These are phyloP conservation scores for Saposhnikovia divaricata DNA, from an alignment of 129 eudicot species.

Conservation along the genomic window DNA sequence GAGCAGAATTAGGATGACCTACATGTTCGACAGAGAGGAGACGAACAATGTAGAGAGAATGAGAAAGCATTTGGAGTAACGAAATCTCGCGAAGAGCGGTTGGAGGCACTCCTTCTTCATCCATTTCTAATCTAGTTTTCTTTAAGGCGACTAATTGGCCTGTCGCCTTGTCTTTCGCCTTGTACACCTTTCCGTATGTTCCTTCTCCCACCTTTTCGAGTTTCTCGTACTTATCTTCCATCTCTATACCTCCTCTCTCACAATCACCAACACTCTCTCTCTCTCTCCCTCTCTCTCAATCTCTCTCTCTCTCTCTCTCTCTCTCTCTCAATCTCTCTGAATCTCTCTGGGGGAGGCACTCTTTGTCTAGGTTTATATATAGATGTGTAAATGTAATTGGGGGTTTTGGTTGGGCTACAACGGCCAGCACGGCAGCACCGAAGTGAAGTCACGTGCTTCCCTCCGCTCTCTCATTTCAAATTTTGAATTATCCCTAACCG, in stretches of 20 bases:
- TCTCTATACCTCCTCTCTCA: not conserved
- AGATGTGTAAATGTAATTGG: not conserved
- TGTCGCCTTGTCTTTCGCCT: slow-evolving; percentile 80
- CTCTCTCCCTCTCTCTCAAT: too few relatives aligned
- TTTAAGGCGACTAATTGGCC: slow-evolving; percentile 87
- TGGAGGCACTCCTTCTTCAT: slow-evolving; percentile 95
- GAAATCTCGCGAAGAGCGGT: slow-evolving; percentile 95
- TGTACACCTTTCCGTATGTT: slow-evolving; percentile 97
- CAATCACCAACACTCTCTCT: too few relatives aligned
- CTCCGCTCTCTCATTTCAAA: not conserved
- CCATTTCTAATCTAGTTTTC: slow-evolving; percentile 93
- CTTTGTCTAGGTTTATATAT: too few relatives aligned
- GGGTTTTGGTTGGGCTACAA: not conserved
- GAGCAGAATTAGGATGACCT: not conserved
- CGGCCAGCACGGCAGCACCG: not conserved
- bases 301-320: too few relatives aligned
- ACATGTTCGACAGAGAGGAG: slow-evolving; percentile 82
- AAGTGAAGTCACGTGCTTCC: not conserved
- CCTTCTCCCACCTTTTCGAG: slow-evolving; percentile 98
- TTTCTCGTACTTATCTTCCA: slow-evolving; percentile 86
- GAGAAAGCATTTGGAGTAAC: slow-evolving; percentile 78
- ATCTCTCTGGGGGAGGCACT: not conserved
- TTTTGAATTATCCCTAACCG: not conserved
- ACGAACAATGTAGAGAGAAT: slow-evolving; percentile 77
- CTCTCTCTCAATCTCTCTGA: not conserved